Conservation (phyloP, 1,139 yeast genomes). For the Hyphopichia fennica region DNA sequence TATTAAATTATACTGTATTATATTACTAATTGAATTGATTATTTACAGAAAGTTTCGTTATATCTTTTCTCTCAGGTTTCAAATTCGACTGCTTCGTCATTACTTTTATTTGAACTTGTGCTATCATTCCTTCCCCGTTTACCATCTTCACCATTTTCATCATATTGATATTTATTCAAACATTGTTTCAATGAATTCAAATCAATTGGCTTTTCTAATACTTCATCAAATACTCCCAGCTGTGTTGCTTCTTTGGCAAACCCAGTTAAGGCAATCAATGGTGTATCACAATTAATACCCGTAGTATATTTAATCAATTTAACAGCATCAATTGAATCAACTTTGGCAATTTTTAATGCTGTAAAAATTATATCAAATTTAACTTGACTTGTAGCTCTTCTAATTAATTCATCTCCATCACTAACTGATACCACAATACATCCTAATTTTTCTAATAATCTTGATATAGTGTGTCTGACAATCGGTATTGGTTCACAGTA, state of each 20-base stretch:
- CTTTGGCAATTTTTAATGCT: conserved; percentile 66
- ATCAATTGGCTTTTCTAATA: conserved; percentile 75
- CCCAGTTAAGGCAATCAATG: conserved; percentile 75
- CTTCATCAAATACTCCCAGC: conserved; percentile 63
- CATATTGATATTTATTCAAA: conserved; percentile 8
- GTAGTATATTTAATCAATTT: conserved; percentile 75
- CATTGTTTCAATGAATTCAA: conserved; percentile 23
- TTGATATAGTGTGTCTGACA: conserved; percentile 67
- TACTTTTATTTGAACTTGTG: neutral
- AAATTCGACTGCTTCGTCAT: conserved; percentile 1
- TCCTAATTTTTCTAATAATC: conserved; percentile 66
- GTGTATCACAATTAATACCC: conserved; percentile 73
- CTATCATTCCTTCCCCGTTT: too few species aligned
- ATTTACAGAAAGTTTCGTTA: too few species aligned
- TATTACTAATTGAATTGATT: too few species aligned
- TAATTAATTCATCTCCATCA: conserved; percentile 79
- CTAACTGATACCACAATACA: conserved; percentile 79
- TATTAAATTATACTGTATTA: too few species aligned
- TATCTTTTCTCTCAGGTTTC: too few species aligned
- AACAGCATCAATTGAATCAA: conserved; percentile 74
- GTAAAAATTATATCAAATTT: conserved; percentile 83
- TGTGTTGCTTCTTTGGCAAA: conserved; percentile 66
- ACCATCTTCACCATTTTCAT: conserved; percentile 13
- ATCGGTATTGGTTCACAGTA: conserved; percentile 89
- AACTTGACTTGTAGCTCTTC: conserved; percentile 81